Evolutionary conservation across 1,284 basidiomycete species (phyloP).

Genomic region (Schizopora paradoxa): DNA sequence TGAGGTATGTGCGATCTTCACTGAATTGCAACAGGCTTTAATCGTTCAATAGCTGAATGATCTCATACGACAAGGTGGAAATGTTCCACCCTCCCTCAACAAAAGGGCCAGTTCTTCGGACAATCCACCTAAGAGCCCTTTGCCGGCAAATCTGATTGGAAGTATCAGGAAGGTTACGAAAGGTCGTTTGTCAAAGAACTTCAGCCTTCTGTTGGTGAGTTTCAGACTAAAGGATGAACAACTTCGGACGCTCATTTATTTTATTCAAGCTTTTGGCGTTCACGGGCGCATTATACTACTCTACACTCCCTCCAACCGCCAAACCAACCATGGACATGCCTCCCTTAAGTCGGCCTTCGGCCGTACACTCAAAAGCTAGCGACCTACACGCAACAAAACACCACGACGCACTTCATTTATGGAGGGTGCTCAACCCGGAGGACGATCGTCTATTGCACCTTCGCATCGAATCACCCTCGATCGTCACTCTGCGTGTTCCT

Average conservation of each 20-base stretch:
- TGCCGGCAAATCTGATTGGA: not conserved
- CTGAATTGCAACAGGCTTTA: constrained; percentile 2
- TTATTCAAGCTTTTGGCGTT: constrained; percentile 60
- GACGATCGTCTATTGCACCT: constrained; percentile 72
- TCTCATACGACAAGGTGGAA: constrained; percentile 63
- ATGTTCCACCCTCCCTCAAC: constrained; percentile 36
- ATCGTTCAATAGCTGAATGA: constrained; percentile 57
- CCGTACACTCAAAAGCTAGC: constrained; percentile 29
- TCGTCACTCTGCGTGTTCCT: constrained; percentile 61
- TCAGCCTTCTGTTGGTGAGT: constrained; percentile 73
- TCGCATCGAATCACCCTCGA: constrained; percentile 72
- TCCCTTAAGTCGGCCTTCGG: constrained; percentile 31
- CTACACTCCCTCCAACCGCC: constrained; percentile 48
- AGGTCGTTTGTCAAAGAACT: constrained; percentile 74
- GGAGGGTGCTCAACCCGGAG: constrained; percentile 77
- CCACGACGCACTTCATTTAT: constrained; percentile 61
- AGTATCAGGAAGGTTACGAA: constrained; percentile 9
- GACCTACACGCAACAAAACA: constrained; percentile 25
- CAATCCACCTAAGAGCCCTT: not conserved
- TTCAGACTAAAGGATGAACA: constrained; percentile 3
- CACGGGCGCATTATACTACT: constrained; percentile 66
- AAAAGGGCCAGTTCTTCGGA: constrained; percentile 17
- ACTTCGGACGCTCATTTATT: constrained; percentile 12
- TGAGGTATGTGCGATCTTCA: constrained; percentile 48
- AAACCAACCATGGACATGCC: constrained; percentile 31